Conservation (phyloP, 2,329 filamentous ascomycete species). For the Ceratocystiopsis minuta region DNA sequence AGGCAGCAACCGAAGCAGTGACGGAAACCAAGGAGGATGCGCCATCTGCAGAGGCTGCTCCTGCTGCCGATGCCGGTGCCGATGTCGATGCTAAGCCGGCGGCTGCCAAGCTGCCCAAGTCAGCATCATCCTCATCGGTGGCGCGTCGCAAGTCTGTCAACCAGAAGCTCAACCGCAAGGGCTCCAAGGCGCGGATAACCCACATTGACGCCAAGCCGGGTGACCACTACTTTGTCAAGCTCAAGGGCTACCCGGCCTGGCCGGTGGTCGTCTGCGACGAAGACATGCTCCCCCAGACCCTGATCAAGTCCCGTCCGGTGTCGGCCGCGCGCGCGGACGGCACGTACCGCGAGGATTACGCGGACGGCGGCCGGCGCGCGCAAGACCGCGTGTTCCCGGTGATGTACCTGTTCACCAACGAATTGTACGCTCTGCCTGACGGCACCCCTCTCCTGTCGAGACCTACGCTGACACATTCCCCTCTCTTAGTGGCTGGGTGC, state of each 20-base stretch:
- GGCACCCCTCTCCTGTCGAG: not conserved
- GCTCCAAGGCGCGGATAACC: constrained; percentile 51
- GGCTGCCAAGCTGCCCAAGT: constrained; percentile 16
- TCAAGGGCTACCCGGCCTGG: constrained; percentile 92
- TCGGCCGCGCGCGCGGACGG: constrained; percentile 69
- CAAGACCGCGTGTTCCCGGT: constrained; percentile 78
- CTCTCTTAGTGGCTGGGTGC: constrained; percentile 62
- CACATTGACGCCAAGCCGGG: constrained; percentile 74
- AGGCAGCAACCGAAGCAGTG: constrained; percentile 9
- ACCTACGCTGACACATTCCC: not conserved
- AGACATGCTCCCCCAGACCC: constrained; percentile 67
- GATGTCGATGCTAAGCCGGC: constrained; percentile 9
- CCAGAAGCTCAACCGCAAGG: constrained; percentile 77
- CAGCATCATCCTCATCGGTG: constrained; percentile 20
- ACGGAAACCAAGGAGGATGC: constrained; percentile 28
- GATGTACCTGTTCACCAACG: constrained; percentile 89
- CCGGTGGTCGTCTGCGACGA: constrained; percentile 89
- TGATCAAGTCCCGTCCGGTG: constrained; percentile 65
- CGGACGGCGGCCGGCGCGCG: constrained; percentile 71
- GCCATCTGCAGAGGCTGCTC: constrained; percentile 11
- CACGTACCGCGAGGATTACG: constrained; percentile 71
- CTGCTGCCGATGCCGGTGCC: constrained; percentile 16
- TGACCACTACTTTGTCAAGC: constrained; percentile 77
- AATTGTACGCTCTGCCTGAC: constrained; percentile 57
- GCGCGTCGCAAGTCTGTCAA: constrained; percentile 56